Base-by-base conservation (phyloP, 2,329 filamentous ascomycete species). In the Penicillium sp. region DNA sequence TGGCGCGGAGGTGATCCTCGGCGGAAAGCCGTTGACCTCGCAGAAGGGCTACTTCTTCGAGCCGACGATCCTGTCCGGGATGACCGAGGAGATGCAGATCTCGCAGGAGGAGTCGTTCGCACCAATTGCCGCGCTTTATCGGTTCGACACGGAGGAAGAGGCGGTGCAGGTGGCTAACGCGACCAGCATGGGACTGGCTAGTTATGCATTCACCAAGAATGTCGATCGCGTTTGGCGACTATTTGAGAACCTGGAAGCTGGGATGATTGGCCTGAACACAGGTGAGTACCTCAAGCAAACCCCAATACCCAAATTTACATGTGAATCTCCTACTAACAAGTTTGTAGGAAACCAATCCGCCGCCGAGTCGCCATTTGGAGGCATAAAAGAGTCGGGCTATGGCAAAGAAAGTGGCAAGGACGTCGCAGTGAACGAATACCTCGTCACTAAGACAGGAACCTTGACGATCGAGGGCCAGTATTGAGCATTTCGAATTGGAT, bases 401-500 rank as follows among this genome's bases (percentile, higher is more conserved):
- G 85, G 85, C 18, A 87, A 88, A 68, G 85, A 87, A 65, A 82
- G 78, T 26, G 85, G 85, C 13, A 87, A 85, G 68, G 83, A 86
- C 56, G 84, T 87, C 42, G 84, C 84, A 3, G 78, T 86, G 17
- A 76, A 79, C 37, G 84, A 86, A 65, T 86, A 85, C 60, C 53
- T 84, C 60, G 80, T 86, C 37, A 84, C 81, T 10, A 87, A 87
- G 75, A 87, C 84, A 0, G 84, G 84, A 7, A 87, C 84, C 0
- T 71, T 87, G 57, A 85, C 84, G 0, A 63, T 87, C 42, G 80
- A 82, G 43, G 81, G 75, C 3, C 80, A 83, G 56, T 82, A 80
- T 59, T 81, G 64, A 62, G 15, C 4, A 30, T n/a, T n/a, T n/a
- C n/a, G n/a, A n/a, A n/a, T n/a, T n/a, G n/a, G n/a, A n/a, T n/a